Percentiles rank a stretch among this genome's conserved stretches.
Evolutionary conservation across 768 basidiomycete genomes (phyloP).

Genomic region (Gloeophyllum trabeum): DNA sequence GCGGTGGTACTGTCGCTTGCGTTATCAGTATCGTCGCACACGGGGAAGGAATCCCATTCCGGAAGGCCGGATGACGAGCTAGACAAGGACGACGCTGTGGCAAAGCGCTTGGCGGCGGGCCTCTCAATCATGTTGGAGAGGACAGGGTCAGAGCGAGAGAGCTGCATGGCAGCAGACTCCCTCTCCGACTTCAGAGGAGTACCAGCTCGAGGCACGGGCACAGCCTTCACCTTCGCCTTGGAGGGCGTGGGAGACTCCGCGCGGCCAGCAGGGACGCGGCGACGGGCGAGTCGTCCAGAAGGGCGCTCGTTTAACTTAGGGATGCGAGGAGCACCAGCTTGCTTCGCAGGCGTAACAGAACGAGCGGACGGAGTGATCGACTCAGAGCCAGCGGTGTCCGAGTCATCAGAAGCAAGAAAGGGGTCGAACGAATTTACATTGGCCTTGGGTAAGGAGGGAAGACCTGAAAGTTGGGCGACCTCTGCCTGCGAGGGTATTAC

Average conservation of each 20-base stretch:
- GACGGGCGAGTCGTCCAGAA: slow-evolving; percentile 46
- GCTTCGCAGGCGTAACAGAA: slow-evolving; percentile 20
- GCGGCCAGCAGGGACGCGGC: slow-evolving; percentile 30
- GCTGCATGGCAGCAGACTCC: slow-evolving; percentile 9
- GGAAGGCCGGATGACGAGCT: slow-evolving; percentile 2
- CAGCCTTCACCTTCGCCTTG: slow-evolving; percentile 18
- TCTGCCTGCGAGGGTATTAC: slow-evolving; percentile 56
- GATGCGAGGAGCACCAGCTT: too few relatives aligned
- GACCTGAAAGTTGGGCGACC: slow-evolving; percentile 24
- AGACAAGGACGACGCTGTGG: slow-evolving; percentile 12
- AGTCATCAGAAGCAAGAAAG: slow-evolving; percentile 33
- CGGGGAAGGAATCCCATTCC: slow-evolving; percentile 35
- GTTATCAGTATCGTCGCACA: slow-evolving; percentile 64
- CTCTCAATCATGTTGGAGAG: slow-evolving; percentile 23
- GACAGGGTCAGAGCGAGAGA: slow-evolving; percentile 44
- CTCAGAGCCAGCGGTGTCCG: slow-evolving; percentile 16
- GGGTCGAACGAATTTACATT: slow-evolving; percentile 33
- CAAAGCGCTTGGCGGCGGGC: slow-evolving; percentile 19
- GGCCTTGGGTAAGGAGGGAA: slow-evolving; percentile 12
- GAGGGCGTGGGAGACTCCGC: slow-evolving; percentile 25
- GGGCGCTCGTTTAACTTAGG: slow-evolving; percentile 39
- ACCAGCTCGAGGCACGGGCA: slow-evolving; percentile 35
- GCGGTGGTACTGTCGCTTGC: slow-evolving; percentile 28
- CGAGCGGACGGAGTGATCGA: slow-evolving; percentile 18
- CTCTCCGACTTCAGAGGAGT: slow-evolving; percentile 1